Evolutionary conservation across 2,329 filamentous ascomycete genomes (phyloP), one percentile per base, ranked within the genome.

Genomic region (Trichoderma endophyticum): DNA sequence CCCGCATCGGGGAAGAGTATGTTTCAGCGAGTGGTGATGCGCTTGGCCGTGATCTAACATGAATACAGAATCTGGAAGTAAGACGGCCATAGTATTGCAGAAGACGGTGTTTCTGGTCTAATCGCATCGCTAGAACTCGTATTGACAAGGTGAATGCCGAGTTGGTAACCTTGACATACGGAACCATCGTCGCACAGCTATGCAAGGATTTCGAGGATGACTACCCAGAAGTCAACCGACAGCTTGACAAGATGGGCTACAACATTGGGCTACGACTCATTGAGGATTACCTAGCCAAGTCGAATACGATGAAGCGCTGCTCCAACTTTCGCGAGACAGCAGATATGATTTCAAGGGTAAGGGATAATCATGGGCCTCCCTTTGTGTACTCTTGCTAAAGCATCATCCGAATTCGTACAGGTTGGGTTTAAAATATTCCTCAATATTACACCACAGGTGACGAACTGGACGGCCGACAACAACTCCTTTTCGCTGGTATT

Each of bases 381-480:
- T 14, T 36, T 21, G n/a, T n/a, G 14, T 51, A 14, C 7, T 18
- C 4, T 36, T 36, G 59, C 77, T 79, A 71, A 80, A 73, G 32
- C n/a, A 71, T 39, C 14, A 71, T 34, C 64, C 56, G 12, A 34
- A 8, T 32, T 65, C 36, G 66, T 4, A 73, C 75, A 98, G 93
- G 92, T 99, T 75, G 96, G 96, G 71, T 99, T 99, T 85, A 98
- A 99, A 84, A 97, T 99, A 75, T 99, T 99, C 81, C 89, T 99
- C 73, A 99, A 99, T 79, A 94, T 98, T 77, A 97, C 95, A 4
- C 96, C 96, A 0, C 92, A 91, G 8, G 91, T 98, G 75, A 94
- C 94, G 62, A 98, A 97, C 80, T 99, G 96, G 96, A 96, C 94
- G 26, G 93, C 89, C 80, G 96, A 99, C 82, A 96, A 91, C 84